Evolutionary conservation across 2,329 filamentous ascomycete genomes (phyloP), one percentile per base, ranked within the genome.

Genomic region (Juglanconis juglandina): DNA sequence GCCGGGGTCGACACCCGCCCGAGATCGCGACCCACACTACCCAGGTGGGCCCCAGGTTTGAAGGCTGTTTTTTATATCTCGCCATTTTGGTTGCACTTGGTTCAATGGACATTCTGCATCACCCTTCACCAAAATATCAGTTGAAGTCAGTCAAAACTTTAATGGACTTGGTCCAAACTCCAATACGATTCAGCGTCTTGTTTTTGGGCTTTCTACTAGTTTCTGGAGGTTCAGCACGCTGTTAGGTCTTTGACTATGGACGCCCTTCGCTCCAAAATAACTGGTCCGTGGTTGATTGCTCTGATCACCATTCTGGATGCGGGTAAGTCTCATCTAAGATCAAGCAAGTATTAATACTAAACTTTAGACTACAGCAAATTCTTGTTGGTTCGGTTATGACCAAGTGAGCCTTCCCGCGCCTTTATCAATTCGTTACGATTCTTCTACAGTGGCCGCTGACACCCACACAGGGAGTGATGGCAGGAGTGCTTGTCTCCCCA

Each of bases 401-500:
- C 62, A 64, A 51, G 61, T 63, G 7, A 60, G 60, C 44, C 3
- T 5, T 6, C 6, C 3, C 32, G 2, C 5, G 30, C 44, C 4
- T 46, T 17, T 1, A 8, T 11, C 13, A 39, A 39, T 24, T 11
- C 8, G 13, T 37, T 10, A 14, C 13, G 44, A 33, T 39, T 30
- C n/a, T 13, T 30, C 44, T 17, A 46, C 14, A 46, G 1, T 50
- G 24, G 17, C 35, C 13, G 6, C 24, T 39, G 6, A 24, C 33
- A 11, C 5, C 39, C n/a, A n/a, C 13, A 1, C 13, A 78, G 69
- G 76, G 75, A 2, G 75, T 78, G 7, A 77, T 77, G 56, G 75
- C 75, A 0, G 76, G 76, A 5, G 76, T 76, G 3, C 68, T 78
- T 1, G 73, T 78, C 13, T 77, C 76, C 14, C 64, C 67, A 5